These are phyloP conservation scores for Amaranthus hypochondriacus DNA, from an alignment of 148 eudicot genomes.

Conservation along the genomic window DNA sequence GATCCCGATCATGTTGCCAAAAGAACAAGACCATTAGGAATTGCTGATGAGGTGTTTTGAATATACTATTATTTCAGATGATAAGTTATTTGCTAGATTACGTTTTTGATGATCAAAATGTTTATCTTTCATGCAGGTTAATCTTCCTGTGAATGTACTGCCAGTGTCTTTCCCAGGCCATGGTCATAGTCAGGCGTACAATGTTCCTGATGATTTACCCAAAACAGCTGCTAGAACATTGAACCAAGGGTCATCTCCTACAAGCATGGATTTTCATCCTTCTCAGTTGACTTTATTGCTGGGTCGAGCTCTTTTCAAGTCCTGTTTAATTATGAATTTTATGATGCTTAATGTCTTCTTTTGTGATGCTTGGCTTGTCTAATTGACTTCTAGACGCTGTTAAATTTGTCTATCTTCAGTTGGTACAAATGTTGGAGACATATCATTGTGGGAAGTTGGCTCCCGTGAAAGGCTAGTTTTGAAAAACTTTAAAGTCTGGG, in stretches of 20 bases:
- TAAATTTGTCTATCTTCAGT: constrained; percentile 37
- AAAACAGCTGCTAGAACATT: constrained; percentile 65
- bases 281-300: constrained; percentile 63
- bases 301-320: constrained; percentile 34
- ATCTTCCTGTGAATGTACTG: constrained; percentile 61
- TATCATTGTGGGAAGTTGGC: constrained; percentile 86
- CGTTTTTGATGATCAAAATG: not conserved
- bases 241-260: constrained; percentile 70
- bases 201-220: constrained; percentile 64
- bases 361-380: constrained; percentile 1
- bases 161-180: constrained; percentile 57
- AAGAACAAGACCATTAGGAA: constrained; percentile 65
- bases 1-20: constrained; percentile 78
- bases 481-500: constrained; percentile 72
- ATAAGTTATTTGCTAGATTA: not conserved
- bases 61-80: constrained; percentile 8
- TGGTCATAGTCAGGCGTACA: constrained; percentile 50
- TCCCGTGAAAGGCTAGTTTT: constrained; percentile 64
- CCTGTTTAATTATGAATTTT: not conserved
- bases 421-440: constrained; percentile 73
- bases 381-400: constrained; percentile 8
- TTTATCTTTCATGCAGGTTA: constrained; percentile 36
- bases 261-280: constrained; percentile 97
- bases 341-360: not conserved
- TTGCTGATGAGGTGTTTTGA: constrained; percentile 59